Evolutionary conservation across 2,329 filamentous ascomycete species (phyloP), one percentile per base, ranked within the genome.

Genomic region (Beauveria caledonica): DNA sequence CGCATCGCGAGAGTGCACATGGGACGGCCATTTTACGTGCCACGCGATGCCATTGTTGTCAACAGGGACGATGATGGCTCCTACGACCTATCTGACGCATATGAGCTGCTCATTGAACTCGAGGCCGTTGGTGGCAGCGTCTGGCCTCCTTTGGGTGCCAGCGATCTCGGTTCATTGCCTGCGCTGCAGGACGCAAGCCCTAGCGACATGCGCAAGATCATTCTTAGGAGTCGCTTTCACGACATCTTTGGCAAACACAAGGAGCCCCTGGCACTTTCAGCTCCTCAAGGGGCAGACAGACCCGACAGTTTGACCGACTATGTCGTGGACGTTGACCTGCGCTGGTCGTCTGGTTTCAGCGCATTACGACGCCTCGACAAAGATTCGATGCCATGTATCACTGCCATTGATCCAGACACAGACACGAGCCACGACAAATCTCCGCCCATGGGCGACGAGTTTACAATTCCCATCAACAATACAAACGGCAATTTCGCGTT

Each of bases 51-150:
- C 63, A 77, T 85, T 42, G 73, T 74, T 29, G 70, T 84, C 56
- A 75, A 80, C 63, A 72, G 78, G 48, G 73, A 74, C 53, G 78
- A 81, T 52, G 76, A 79, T 25, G 70, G 71, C 36, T 72, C 74
- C 5, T 79, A 80, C 64, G 77, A 76, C 62, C 69, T 83, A 44
- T 78, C 77, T 33, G 75, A 81, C 54, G 70, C 72, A 23, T 85
- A 85, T 67, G 72, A 76, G 61, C 68, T 85, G 15, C 71, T 74
- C 21, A 70, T 84, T 44, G 81, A 85, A 65, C 69, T 85, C 17
- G 79, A 81, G 65, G 78, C 81, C 9, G 76, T 76, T 6, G 76
- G 76, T 49, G 75, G 77, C 58, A 70, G 72, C 11, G 72, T 72
- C 42, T 85, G 82, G 82, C 82, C 82, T 3, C 82, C 82, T 0